Conservation (phyloP, 352 stramenopile genomes). For the Phytophthora megakarya region DNA sequence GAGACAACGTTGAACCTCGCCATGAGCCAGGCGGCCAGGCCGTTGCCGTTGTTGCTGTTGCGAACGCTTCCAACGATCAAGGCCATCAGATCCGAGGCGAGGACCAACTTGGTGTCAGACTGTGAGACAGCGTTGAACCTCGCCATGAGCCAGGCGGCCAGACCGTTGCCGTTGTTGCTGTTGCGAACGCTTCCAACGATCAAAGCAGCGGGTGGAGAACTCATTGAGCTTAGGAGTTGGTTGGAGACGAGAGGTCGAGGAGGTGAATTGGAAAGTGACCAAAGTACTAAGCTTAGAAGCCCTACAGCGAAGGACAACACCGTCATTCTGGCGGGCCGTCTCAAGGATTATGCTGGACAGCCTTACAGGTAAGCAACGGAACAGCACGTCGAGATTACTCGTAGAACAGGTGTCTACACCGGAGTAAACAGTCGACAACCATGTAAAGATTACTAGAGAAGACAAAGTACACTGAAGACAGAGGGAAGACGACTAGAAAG, state of each 20-base stretch:
- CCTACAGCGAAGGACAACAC: background rate
- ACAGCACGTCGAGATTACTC: conserved; percentile 1
- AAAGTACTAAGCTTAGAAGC: too few relatives aligned
- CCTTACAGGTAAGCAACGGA: conserved; percentile 4
- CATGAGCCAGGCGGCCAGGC: conserved; percentile 23
- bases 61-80: conserved; percentile 20
- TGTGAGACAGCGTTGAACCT: conserved; percentile 20
- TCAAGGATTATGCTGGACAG: background rate
- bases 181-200: conserved; percentile 20
- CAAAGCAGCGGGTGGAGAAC: conserved; percentile 1
- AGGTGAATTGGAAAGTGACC: conserved; percentile 15
- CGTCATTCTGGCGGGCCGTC: conserved; percentile 12
- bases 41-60: conserved; percentile 27
- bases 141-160: conserved; percentile 19
- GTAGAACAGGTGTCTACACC: too few relatives aligned
- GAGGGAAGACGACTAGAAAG: background rate
- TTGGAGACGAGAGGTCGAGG: background rate
- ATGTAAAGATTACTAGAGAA: too few relatives aligned
- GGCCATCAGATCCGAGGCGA: conserved; percentile 25
- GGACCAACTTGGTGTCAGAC: conserved; percentile 9
- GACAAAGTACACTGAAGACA: background rate
- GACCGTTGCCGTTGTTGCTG: conserved; percentile 28
- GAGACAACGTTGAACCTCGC: conserved; percentile 18
- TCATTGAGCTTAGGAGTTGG: background rate
- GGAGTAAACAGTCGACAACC: too few relatives aligned